These are phyloP conservation scores for Graphilbum ipis-grandicollis DNA, from an alignment of 2,329 filamentous ascomycete genomes.

Conservation along the genomic window DNA sequence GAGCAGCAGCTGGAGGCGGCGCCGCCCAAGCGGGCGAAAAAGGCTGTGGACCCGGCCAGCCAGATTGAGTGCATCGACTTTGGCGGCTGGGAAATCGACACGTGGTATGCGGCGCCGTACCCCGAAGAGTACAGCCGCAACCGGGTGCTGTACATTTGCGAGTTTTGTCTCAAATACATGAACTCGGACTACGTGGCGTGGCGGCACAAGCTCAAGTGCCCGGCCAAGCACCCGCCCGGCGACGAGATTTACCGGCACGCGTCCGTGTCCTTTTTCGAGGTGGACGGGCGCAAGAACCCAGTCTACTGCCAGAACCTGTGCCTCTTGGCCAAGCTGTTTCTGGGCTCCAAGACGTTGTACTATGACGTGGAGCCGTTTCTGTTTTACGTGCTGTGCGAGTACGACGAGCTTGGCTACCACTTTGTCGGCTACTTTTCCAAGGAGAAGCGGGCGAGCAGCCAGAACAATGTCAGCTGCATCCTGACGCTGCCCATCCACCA, in stretches of 20 bases:
- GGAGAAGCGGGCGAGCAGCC: constrained; percentile 84
- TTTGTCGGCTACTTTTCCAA: constrained; percentile 99
- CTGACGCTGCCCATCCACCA: constrained; percentile 91
- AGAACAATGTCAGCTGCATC: constrained; percentile 97
- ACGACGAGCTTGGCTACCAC: constrained; percentile 80
- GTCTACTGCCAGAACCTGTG: constrained; percentile 99
- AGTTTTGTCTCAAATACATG: constrained; percentile 99
- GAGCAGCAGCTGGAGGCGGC: constrained; percentile 50
- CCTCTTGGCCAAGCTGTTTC: constrained; percentile 84
- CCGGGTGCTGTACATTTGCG: constrained; percentile 93
- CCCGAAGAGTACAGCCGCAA: constrained; percentile 97
- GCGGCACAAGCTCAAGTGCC: constrained; percentile 94
- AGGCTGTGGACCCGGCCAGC: constrained; percentile 70
- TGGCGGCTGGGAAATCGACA: constrained; percentile 94
- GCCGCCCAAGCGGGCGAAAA: constrained; percentile 49
- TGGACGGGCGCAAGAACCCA: constrained; percentile 89
- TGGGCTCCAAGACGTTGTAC: constrained; percentile 97
- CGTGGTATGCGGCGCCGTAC: constrained; percentile 96
- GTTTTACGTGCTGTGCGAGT: constrained; percentile 94
- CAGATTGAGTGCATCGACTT: constrained; percentile 99
- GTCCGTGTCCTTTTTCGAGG: constrained; percentile 89
- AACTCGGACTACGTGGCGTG: constrained; percentile 97
- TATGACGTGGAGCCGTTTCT: constrained; percentile 96
- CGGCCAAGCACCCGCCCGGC: constrained; percentile 88
- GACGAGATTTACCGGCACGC: constrained; percentile 94